Conservation (phyloP, 2,329 filamentous ascomycete species). For the Cladosporium sp. region DNA sequence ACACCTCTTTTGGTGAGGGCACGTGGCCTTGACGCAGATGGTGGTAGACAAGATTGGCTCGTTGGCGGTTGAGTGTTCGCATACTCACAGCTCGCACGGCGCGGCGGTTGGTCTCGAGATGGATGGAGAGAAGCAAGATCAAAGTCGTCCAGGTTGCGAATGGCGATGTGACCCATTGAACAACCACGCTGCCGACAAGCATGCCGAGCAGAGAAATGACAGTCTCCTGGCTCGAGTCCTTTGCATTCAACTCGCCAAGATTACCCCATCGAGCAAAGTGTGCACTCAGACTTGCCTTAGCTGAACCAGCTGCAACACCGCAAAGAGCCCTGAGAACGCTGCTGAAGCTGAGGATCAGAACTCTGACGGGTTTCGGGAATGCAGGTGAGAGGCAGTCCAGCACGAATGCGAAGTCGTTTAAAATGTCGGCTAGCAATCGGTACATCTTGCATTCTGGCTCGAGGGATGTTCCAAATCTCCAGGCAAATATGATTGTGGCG, state of each 20-base stretch:
- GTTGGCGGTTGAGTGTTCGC: constrained; percentile 80
- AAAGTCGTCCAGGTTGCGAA: constrained; percentile 73
- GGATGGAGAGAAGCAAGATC: constrained; percentile 69
- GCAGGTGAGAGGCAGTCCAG: constrained; percentile 81
- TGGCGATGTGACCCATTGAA: constrained; percentile 72
- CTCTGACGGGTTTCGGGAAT: constrained; percentile 62
- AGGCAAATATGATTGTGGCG: constrained; percentile 83
- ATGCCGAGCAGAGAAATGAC: constrained; percentile 87
- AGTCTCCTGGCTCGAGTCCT: constrained; percentile 95
- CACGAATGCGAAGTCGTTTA: constrained; percentile 84
- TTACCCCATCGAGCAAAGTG: constrained; percentile 90
- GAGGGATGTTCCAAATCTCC: constrained; percentile 76
- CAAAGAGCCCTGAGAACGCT: constrained; percentile 71
- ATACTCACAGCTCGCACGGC: constrained; percentile 84
- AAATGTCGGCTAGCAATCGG: constrained; percentile 80
- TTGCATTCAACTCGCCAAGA: constrained; percentile 87
- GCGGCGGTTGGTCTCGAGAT: constrained; percentile 82
- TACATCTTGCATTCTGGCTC: constrained; percentile 92
- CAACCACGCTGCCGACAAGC: constrained; percentile 78
- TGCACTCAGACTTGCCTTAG: constrained; percentile 85
- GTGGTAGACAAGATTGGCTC: constrained; percentile 76
- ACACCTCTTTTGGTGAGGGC: constrained; percentile 66
- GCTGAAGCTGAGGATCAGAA: constrained; percentile 60
- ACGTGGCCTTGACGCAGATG: constrained; percentile 51
- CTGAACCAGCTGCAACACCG: constrained; percentile 85